Conservation (phyloP, 345 rosid species). For the Cochlearia excelsa region DNA sequence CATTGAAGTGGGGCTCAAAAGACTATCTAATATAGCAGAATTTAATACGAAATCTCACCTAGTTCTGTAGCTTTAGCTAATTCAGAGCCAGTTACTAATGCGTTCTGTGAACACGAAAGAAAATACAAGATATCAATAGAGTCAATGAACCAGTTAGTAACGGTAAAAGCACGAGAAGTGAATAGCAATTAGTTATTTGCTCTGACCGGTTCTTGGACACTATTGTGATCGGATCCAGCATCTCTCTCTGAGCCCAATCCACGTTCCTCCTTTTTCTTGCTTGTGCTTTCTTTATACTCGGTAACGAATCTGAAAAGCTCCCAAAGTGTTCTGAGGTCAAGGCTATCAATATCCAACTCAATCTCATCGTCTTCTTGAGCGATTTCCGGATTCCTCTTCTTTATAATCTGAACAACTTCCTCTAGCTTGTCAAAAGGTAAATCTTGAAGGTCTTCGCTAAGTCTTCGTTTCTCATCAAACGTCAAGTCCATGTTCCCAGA, state of each 20-base stretch:
- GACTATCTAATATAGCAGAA: conserved; percentile 8
- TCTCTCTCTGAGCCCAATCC: conserved; percentile 36
- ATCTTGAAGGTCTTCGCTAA: conserved; percentile 63
- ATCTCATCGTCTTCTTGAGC: conserved; percentile 80
- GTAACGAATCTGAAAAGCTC: conserved; percentile 67
- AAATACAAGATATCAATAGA: conserved; percentile 13
- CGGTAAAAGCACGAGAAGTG: conserved; percentile 11
- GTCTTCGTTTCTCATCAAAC: conserved; percentile 75
- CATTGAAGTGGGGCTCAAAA: conserved; percentile 16
- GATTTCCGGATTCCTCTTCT: conserved; percentile 65
- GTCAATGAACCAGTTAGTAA: not conserved
- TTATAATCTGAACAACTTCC: conserved; percentile 73
- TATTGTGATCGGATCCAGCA: conserved; percentile 39
- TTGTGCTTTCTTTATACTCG: conserved; percentile 43
- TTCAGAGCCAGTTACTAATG: conserved; percentile 21
- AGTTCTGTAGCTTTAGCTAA: conserved; percentile 18
- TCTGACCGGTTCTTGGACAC: conserved; percentile 46
- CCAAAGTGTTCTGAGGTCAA: conserved; percentile 85
- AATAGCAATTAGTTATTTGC: conserved; percentile 16
- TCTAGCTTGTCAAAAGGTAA: conserved; percentile 81
- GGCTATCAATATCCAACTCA: conserved; percentile 82
- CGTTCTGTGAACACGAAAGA: conserved; percentile 26
- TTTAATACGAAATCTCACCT: conserved; percentile 28
- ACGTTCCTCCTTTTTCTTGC: conserved; percentile 46
- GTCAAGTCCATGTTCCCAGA: conserved; percentile 59